These are phyloP conservation scores for Apophysomyces variabilis DNA, from an alignment of 371 early-diverging fungal genomes.

Conservation along the genomic window DNA sequence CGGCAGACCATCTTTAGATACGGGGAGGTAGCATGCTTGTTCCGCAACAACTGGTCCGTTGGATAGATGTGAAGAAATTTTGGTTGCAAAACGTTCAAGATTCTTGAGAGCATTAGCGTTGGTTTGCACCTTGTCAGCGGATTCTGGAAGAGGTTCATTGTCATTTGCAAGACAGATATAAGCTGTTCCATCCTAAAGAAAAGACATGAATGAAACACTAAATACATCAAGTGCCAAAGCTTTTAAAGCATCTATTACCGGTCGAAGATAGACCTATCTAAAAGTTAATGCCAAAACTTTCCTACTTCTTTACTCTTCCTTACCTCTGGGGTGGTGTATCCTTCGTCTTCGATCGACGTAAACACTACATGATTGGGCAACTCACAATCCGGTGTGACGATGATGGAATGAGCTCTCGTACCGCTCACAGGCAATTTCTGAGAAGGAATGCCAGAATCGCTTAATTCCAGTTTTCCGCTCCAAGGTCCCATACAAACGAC, in stretches of 20 bases:
- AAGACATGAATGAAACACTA: slow-evolving; percentile 20
- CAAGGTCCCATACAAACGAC: slow-evolving; percentile 62
- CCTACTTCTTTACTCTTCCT: background rate
- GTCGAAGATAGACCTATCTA: slow-evolving; percentile 36
- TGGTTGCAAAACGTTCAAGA: slow-evolving; percentile 32
- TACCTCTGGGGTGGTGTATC: slow-evolving; percentile 49
- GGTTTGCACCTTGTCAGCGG: slow-evolving; percentile 42
- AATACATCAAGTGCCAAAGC: background rate
- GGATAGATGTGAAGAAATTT: slow-evolving; percentile 39
- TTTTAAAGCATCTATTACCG: slow-evolving; percentile 21
- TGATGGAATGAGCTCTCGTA: slow-evolving; percentile 52
- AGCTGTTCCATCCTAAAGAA: slow-evolving; percentile 69
- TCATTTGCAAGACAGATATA: slow-evolving; percentile 71
- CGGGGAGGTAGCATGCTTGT: slow-evolving; percentile 72
- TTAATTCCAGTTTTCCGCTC: slow-evolving; percentile 34
- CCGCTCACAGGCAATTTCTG: slow-evolving; percentile 36
- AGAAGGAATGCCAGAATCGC: background rate
- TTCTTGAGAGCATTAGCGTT: slow-evolving; percentile 20
- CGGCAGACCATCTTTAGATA: slow-evolving; percentile 57
- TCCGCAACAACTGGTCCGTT: slow-evolving; percentile 30
- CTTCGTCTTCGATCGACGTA: slow-evolving; percentile 32
- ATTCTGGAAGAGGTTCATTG: slow-evolving; percentile 47
- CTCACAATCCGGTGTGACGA: slow-evolving; percentile 27
- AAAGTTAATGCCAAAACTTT: background rate
- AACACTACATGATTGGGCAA: slow-evolving; percentile 55